phyloP scores from a whole-genome alignment of 2,329 filamentous ascomycete species.

The Curvularia sp. region DNA sequence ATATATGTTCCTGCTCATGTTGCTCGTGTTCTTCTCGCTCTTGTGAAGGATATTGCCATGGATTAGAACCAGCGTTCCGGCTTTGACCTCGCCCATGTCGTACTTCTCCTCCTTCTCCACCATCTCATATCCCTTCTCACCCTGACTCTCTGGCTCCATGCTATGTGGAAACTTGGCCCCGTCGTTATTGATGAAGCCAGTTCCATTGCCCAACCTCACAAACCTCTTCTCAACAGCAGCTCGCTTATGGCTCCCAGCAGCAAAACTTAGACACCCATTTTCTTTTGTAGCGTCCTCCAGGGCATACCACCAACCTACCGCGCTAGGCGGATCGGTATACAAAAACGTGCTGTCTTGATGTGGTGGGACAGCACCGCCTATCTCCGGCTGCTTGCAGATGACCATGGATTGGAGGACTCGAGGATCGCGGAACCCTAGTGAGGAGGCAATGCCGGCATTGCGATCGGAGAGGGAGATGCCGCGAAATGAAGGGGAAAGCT shows the following conservation, averaged over 20 bases:
- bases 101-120: conserved; percentile 64
- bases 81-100: conserved; percentile 84
- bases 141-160: conserved; percentile 51
- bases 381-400: conserved; percentile 97
- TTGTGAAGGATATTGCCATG: conserved; percentile 96
- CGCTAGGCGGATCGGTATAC: conserved; percentile 86
- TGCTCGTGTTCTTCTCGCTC: conserved; percentile 89
- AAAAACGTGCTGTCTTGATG: conserved; percentile 94
- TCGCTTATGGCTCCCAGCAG: conserved; percentile 79
- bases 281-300: conserved; percentile 86
- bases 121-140: conserved; percentile 40
- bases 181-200: conserved; percentile 66
- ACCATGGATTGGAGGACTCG: conserved; percentile 91
- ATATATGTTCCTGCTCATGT: conserved; percentile 90
- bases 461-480: conserved; percentile 59
- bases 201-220: conserved; percentile 66
- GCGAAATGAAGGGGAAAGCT: conserved; percentile 58
- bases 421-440: conserved; percentile 78
- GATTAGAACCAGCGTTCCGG: conserved; percentile 88
- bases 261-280: conserved; percentile 90
- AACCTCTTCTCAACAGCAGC: conserved; percentile 76
- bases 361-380: conserved; percentile 86
- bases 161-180: conserved; percentile 67
- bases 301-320: conserved; percentile 97
- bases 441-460: conserved; percentile 70